Evolutionary conservation across 306 rosid genomes (phyloP).

Genomic region (Prunus mira): DNA sequence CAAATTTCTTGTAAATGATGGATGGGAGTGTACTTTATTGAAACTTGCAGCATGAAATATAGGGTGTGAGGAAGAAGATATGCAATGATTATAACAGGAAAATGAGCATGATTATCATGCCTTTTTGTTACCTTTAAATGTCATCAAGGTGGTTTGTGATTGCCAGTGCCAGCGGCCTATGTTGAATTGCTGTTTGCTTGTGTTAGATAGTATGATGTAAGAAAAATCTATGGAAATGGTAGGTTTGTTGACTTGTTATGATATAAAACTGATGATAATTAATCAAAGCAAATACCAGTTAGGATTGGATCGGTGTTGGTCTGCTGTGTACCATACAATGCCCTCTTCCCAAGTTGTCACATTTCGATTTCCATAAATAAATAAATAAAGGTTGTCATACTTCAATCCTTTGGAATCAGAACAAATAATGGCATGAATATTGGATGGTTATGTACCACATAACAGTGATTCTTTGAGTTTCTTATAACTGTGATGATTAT

Average conservation of each 20-base stretch:
- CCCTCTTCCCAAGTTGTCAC: background rate
- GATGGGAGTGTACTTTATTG: background rate
- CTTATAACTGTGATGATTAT: background rate
- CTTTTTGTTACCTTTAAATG: background rate
- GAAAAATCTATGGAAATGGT: background rate
- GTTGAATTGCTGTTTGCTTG: background rate
- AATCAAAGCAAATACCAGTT: background rate
- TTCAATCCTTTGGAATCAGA: background rate
- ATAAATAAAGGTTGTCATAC: too few species aligned
- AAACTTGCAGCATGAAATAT: background rate
- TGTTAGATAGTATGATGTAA: background rate
- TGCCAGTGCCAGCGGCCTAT: background rate
- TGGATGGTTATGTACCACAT: background rate
- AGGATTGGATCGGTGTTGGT: background rate
- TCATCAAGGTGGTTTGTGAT: background rate
- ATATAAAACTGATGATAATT: background rate
- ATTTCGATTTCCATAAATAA: too few species aligned
- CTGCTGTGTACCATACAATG: background rate
- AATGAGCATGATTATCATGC: background rate
- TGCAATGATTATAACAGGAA: background rate
- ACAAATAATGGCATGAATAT: background rate
- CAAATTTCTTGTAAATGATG: background rate
- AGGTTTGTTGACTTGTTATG: background rate
- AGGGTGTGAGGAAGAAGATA: background rate
- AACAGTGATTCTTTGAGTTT: background rate